Evolutionary conservation across 129 eudicot species (phyloP), one percentile per base, ranked within the genome.

Genomic region (Pseudognaphalium luteoalbum): DNA sequence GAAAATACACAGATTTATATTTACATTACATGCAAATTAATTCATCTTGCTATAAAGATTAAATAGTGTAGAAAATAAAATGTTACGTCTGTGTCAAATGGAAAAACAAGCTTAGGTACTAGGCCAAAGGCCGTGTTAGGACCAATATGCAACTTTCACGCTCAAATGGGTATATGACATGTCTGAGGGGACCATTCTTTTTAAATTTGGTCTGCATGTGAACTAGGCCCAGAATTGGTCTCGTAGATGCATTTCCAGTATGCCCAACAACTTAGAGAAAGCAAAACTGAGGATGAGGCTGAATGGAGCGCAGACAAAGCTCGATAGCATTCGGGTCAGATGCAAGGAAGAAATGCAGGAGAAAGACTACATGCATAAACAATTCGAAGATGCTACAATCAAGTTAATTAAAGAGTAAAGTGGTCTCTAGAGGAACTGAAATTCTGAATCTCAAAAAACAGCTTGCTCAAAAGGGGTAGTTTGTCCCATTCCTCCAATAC

Each of bases 251-350:
- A n/a, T n/a, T n/a, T n/a, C n/a, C n/a, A n/a, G n/a, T n/a, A n/a
- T n/a, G n/a, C n/a, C n/a, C 47, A 60, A 63, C 70, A 76, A 34
- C 60, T 84, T 77, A 78, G 86, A 83, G 63, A 85, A 12, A 66
- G 81, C 89, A 6, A 95, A 91, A 76, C 76, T 87, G 8, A 86
- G 94, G 61, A 95, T 95, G 99, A 83, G 90, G 83, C 86, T 95
- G 37, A 78, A 81, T 29, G 85, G 91, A 52, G 74, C 89, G 11
- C 99, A 91, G 44, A 76, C 84, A 17, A 91, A 87, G 79, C 51
- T 91, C 60, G 96, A 91, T 50, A 76, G 86, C n/a, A 75, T 84
- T 72, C 84, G 90, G 2, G 72, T 78, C 58, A 80, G 94, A 81
- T 87, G 84, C 87, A 57, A 61, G 33, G 96, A 89, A 83, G 80